phyloP scores from a whole-genome alignment of 2,329 filamentous ascomycete genomes.

The Pseudogymnoascus sp. region DNA sequence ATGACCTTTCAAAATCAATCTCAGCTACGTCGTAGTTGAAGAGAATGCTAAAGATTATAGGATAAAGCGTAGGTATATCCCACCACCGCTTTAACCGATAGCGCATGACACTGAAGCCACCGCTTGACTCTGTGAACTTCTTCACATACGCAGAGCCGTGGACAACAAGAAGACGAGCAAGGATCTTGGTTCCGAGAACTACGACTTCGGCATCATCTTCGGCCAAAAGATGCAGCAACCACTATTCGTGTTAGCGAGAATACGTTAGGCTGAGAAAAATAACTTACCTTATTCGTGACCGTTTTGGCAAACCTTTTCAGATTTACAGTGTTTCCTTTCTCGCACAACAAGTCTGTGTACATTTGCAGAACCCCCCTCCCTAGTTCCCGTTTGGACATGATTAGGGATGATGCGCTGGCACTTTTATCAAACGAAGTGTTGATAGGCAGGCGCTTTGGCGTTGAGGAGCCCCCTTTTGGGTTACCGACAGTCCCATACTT shows the following conservation, averaged over 20 bases:
- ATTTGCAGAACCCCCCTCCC: conserved; percentile 68
- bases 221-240: conserved; percentile 83
- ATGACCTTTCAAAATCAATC: conserved; percentile 62
- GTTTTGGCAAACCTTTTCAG: conserved; percentile 87
- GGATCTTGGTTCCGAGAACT: conserved; percentile 69
- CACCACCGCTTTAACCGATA: conserved; percentile 79
- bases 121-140: conserved; percentile 67
- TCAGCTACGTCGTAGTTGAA: conserved; percentile 75
- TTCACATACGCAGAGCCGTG: conserved; percentile 74
- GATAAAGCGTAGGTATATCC: conserved; percentile 78
- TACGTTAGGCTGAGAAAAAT: background rate
- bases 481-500: conserved; percentile 38
- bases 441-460: conserved; percentile 24
- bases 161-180: conserved; percentile 73
- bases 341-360: conserved; percentile 70
- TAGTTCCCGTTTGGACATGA: conserved; percentile 58
- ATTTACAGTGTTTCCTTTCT: conserved; percentile 56
- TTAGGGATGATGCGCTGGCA: conserved; percentile 30
- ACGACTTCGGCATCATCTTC: conserved; percentile 81
- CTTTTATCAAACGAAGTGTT: conserved; percentile 23
- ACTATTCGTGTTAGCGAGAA: conserved; percentile 44
- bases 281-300: conserved; percentile 80
- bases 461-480: conserved; percentile 25
- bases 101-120: conserved; percentile 81
- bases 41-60: conserved; percentile 77